A percentile compares a stretch with the other conserved stretches of the same genome.
These are phyloP conservation scores for Phaeolepiota aurea DNA, from an alignment of 768 basidiomycete species.

Conservation along the genomic window DNA sequence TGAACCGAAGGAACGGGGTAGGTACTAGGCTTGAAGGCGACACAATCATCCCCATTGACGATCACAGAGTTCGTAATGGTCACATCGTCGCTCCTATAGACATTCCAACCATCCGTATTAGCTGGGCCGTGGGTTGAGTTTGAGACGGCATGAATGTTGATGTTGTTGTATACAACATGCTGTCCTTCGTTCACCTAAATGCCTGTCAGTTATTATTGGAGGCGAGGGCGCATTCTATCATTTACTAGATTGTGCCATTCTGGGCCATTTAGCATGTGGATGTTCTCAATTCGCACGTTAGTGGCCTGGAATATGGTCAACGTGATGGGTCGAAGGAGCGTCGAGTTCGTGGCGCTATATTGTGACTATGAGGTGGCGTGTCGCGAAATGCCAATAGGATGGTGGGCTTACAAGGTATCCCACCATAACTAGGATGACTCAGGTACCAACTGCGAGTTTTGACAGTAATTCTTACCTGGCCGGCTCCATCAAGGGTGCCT, in stretches of 20 bases:
- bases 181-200: conserved; percentile 38
- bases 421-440: conserved; percentile 37
- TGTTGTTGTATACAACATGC: conserved; percentile 35
- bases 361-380: no score
- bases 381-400: no score
- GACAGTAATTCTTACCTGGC: conserved; percentile 35
- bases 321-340: conserved; percentile 44
- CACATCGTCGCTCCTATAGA: conserved; percentile 47
- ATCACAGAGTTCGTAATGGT: conserved; percentile 40
- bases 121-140: conserved; percentile 30
- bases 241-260: conserved; percentile 45
- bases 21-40: conserved; percentile 49
- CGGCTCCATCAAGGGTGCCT: conserved; percentile 57
- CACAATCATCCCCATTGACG: conserved; percentile 51
- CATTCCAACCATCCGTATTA: conserved; percentile 61
- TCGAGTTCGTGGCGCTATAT: conserved; percentile 35
- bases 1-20: no score
- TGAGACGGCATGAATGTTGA: conserved; percentile 37
- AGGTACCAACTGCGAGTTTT: neutral
- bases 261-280: conserved; percentile 40
- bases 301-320: conserved; percentile 45
- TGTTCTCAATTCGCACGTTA: conserved; percentile 37
- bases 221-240: no score
- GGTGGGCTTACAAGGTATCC: conserved; percentile 40
- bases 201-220: neutral